A percentile compares a stretch with the other conserved stretches of the same genome.
Evolutionary conservation across 2,329 filamentous ascomycete genomes (phyloP).

Genomic region (Phialophora expanda): DNA sequence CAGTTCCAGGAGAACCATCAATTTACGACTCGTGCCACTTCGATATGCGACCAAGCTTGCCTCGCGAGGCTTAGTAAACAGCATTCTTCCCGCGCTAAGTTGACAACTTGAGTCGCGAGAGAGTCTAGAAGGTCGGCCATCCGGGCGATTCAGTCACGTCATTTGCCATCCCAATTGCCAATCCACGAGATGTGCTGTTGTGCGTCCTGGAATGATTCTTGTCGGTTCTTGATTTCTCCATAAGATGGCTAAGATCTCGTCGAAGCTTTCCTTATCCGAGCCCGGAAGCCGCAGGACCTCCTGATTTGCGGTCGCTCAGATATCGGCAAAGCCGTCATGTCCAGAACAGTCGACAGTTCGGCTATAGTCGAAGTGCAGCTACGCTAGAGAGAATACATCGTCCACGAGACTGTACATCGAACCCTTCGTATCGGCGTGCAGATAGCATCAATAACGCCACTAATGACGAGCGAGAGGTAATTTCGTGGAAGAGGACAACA

Average conservation of each 20-base stretch:
- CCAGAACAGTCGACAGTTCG: neutral
- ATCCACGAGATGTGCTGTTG: slow-evolving; percentile 2
- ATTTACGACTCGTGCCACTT: neutral
- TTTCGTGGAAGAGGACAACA: neutral
- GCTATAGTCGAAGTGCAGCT: neutral
- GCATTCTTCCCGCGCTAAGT: neutral
- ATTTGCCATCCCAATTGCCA: slow-evolving; percentile 23
- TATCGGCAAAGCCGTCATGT: neutral
- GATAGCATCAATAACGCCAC: slow-evolving; percentile 16
- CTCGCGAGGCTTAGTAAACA: neutral
- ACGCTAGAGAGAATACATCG: neutral
- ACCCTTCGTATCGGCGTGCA: slow-evolving; percentile 2
- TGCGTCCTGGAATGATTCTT: neutral
- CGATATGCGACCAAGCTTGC: neutral
- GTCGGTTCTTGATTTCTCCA: neutral
- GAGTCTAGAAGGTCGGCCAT: slow-evolving; percentile 1
- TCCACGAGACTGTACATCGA: neutral
- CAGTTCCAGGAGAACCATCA: neutral
- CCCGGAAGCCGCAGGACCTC: neutral
- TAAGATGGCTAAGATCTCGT: neutral
- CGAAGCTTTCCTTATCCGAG: slow-evolving; percentile 8
- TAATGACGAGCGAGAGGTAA: slow-evolving; percentile 7
- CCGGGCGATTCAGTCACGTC: slow-evolving; percentile 12
- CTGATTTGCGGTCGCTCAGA: neutral
- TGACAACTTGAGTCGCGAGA: neutral